Evolutionary conservation across 345 rosid species (phyloP).

Genomic region (Hibiscus mutabilis): DNA sequence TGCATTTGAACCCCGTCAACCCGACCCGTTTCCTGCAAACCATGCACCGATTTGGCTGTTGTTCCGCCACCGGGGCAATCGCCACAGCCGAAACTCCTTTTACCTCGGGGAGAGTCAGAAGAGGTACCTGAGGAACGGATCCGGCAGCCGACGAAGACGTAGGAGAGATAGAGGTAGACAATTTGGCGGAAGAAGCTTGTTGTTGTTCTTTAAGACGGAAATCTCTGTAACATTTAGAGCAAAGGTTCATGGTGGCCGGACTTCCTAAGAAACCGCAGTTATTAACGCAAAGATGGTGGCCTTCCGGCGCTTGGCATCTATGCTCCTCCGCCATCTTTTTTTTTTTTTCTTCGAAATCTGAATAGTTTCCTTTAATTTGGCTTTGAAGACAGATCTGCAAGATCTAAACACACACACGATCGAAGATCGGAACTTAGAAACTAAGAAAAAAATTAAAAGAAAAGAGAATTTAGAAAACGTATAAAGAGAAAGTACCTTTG

Average conservation of each 20-base stretch:
- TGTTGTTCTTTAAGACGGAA: conserved; percentile 37
- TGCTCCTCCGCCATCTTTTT: conserved; percentile 51
- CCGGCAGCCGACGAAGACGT: conserved; percentile 18
- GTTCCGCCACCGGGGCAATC: conserved; percentile 1
- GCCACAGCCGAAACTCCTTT: conserved; percentile 7
- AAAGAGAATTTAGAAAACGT: neutral
- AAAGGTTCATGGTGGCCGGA: conserved; percentile 50
- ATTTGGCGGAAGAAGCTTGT: conserved; percentile 33
- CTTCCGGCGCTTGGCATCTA: conserved; percentile 42
- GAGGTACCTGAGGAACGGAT: conserved; percentile 26
- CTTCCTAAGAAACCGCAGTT: conserved; percentile 52
- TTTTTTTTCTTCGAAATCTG: neutral
- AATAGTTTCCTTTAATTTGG: neutral
- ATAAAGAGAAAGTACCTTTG: neutral
- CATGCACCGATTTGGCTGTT: conserved; percentile 38
- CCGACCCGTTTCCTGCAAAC: conserved; percentile 47
- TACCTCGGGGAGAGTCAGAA: conserved; percentile 18
- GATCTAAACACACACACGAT: conserved; percentile 7
- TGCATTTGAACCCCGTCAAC: conserved; percentile 43
- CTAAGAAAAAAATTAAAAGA: neutral
- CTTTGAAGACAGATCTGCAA: neutral
- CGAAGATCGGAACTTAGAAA: conserved; percentile 1
- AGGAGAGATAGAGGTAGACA: conserved; percentile 32
- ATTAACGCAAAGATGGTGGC: conserved; percentile 44
- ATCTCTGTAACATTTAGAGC: conserved; percentile 49